These are phyloP conservation scores for Laburnicola sp. DNA, from an alignment of 2,329 filamentous ascomycete genomes.

Conservation along the genomic window DNA sequence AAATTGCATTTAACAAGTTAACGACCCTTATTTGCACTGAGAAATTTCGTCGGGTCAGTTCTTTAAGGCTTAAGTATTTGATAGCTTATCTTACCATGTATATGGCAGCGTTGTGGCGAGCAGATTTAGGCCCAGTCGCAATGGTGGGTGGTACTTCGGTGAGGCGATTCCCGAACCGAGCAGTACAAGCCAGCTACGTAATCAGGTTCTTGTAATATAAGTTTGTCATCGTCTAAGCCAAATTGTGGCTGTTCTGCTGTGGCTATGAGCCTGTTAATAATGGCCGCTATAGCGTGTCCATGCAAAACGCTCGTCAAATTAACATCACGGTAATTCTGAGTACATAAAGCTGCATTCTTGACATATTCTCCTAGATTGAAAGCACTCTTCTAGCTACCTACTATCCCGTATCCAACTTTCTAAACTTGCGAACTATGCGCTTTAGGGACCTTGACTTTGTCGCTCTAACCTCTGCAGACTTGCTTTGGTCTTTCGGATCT, in stretches of 20 bases:
- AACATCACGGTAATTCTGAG: not conserved
- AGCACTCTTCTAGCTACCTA: not conserved
- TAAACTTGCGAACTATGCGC: constrained; percentile 8
- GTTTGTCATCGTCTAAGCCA: too few species aligned
- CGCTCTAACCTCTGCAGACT: constrained; percentile 11
- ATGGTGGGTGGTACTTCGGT: constrained; percentile 2
- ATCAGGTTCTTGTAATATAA: constrained; percentile 1
- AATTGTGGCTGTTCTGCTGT: too few species aligned
- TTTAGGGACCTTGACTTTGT: constrained; percentile 8
- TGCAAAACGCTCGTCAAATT: not conserved
- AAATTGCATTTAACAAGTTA: constrained; percentile 7
- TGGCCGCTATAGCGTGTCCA: too few species aligned
- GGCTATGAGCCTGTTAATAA: too few species aligned
- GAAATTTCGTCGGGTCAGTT: not conserved
- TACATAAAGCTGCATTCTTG: not conserved
- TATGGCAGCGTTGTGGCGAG: constrained; percentile 8
- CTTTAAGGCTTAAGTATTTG: not conserved
- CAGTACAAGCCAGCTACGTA: constrained; percentile 1
- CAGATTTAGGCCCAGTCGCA: not conserved
- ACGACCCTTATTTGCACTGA: not conserved
- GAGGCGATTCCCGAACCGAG: not conserved
- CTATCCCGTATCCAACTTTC: constrained; percentile 6
- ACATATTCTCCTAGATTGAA: not conserved
- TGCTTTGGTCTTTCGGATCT: constrained; percentile 9
- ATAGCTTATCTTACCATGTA: constrained; percentile 1